Conservation (phyloP, 2,329 filamentous ascomycete genomes). For the Penicillium brevicompactum region DNA sequence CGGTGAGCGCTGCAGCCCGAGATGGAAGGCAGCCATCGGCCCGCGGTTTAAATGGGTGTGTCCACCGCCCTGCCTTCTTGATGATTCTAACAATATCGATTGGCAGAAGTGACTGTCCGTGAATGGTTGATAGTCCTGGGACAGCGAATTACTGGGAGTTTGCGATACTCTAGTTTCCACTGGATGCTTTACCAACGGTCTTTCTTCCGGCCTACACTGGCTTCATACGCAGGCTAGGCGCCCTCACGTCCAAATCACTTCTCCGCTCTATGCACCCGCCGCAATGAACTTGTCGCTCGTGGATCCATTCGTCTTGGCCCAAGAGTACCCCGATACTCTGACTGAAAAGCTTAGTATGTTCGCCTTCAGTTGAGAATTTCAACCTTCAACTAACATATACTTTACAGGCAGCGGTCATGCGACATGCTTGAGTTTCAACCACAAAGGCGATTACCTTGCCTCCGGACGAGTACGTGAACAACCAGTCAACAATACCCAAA, state of each 20-base stretch:
- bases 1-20: neutral
- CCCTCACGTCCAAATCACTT: conserved; percentile 4
- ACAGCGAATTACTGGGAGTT: neutral
- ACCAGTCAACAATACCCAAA: neutral
- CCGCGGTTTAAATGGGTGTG: conserved; percentile 1
- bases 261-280: conserved; percentile 3
- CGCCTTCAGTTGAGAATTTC: neutral
- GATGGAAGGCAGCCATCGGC: conserved; percentile 2
- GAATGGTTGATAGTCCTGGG: neutral
- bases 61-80: conserved; percentile 15
- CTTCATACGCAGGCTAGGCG: conserved; percentile 19
- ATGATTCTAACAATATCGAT: conserved; percentile 4
- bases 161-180: neutral
- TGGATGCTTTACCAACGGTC: conserved; percentile 29
- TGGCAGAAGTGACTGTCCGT: conserved; percentile 3
- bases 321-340: conserved; percentile 88
- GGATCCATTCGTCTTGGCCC: conserved; percentile 70
- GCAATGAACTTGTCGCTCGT: conserved; percentile 71
- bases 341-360: conserved; percentile 77
- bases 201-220: conserved; percentile 24
- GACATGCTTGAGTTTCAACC: conserved; percentile 80
- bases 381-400: conserved; percentile 15
- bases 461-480: conserved; percentile 71
- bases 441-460: conserved; percentile 90
- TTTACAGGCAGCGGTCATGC: conserved; percentile 62